Conservation (phyloP, 352 stramenopile species). For the Peronosclerospora sorghi region DNA sequence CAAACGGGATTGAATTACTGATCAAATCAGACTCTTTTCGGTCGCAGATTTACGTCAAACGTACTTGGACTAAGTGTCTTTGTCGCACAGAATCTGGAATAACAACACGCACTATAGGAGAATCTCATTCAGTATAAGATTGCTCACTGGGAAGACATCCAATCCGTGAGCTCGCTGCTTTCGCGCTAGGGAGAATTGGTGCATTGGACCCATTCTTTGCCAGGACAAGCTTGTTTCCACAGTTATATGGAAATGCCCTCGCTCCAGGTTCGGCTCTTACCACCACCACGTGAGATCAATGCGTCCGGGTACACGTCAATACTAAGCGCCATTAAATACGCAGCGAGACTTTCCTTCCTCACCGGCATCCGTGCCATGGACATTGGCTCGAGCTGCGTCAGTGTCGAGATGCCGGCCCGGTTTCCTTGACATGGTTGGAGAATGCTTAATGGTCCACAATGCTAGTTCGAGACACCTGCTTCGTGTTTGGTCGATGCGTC, state of each 20-base stretch:
- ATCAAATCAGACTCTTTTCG: conserved; percentile 95
- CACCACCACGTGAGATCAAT: conserved; percentile 30
- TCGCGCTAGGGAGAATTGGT: conserved; percentile 79
- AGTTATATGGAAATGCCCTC: conserved; percentile 70
- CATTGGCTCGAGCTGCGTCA: conserved; percentile 29
- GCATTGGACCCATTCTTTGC: conserved; percentile 71
- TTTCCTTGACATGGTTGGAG: conserved; percentile 69
- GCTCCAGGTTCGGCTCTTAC: conserved; percentile 49
- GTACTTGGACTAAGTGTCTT: conserved; percentile 87
- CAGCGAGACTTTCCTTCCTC: conserved; percentile 23
- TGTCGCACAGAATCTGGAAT: conserved; percentile 86
- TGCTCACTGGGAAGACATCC: conserved; percentile 91
- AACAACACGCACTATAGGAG: conserved; percentile 73
- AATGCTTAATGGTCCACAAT: conserved; percentile 31
- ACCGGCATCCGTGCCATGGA: conserved; percentile 4
- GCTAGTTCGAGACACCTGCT: conserved; percentile 9
- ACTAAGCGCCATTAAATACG: conserved; percentile 58
- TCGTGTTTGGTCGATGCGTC: conserved; percentile 9
- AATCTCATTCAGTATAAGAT: conserved; percentile 86
- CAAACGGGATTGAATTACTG: conserved; percentile 94
- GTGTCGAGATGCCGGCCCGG: conserved; percentile 50
- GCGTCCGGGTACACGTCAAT: conserved; percentile 70
- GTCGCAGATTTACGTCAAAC: conserved; percentile 87
- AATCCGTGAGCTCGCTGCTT: conserved; percentile 86
- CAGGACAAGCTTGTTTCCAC: conserved; percentile 65